Evolutionary conservation across 83 land plant species (phyloP).

Genomic region (Thuja plicata): DNA sequence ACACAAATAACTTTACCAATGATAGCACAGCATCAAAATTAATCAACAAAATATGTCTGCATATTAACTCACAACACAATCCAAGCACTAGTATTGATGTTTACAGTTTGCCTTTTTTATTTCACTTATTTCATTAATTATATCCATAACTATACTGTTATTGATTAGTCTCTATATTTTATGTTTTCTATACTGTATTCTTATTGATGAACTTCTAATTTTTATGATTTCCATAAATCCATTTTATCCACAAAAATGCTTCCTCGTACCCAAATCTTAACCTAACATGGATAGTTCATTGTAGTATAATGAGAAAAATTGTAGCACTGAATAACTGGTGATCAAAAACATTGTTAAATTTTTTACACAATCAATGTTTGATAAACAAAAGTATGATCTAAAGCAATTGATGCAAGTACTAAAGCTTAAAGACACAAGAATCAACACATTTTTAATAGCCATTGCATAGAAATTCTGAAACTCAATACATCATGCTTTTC

Average conservation of each 20-base stretch:
- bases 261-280: neutral
- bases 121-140: neutral
- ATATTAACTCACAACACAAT: neutral
- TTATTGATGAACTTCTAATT: neutral
- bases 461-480: too few relatives aligned
- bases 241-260: neutral
- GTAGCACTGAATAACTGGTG: neutral
- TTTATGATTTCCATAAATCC: neutral
- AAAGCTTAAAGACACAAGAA: neutral
- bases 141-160: neutral
- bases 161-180: neutral
- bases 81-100: neutral
- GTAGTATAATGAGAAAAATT: neutral
- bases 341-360: neutral
- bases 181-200: neutral
- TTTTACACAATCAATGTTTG: neutral
- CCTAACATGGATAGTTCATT: neutral
- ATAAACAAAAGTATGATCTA: neutral
- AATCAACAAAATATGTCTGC: neutral
- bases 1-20: neutral
- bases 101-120: neutral
- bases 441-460: neutral
- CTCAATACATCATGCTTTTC: neutral
- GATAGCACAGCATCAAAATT: neutral
- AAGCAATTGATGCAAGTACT: neutral